Conservation (phyloP, 768 basidiomycete species). For the Tylopilus rubrobrunneus region DNA sequence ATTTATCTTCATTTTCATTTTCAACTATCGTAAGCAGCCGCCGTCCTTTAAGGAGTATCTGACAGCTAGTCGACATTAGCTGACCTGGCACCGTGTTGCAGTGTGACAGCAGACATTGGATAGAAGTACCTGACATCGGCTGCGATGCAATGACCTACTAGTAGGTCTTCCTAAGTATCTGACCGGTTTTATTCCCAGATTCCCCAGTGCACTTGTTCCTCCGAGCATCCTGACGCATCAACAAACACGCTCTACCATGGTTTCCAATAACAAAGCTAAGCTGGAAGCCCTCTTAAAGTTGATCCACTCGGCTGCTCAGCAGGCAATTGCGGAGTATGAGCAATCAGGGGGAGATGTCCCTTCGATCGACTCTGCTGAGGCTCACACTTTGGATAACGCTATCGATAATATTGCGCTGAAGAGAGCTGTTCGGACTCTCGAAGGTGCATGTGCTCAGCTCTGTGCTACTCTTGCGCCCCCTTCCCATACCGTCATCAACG, state of each 20-base stretch:
- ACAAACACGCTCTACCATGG: neutral
- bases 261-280: slow-evolving; percentile 22
- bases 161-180: too few relatives aligned
- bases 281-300: slow-evolving; percentile 28
- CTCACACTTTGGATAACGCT: slow-evolving; percentile 34
- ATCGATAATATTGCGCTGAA: slow-evolving; percentile 22
- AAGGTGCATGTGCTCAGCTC: slow-evolving; percentile 36
- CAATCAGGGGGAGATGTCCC: slow-evolving; percentile 25
- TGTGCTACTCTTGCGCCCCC: slow-evolving; percentile 34
- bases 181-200: too few relatives aligned
- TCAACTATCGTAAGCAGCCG: too few relatives aligned
- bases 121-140: too few relatives aligned
- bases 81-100: too few relatives aligned
- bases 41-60: too few relatives aligned
- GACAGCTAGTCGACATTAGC: too few relatives aligned
- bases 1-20: too few relatives aligned
- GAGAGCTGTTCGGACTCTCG: slow-evolving; percentile 25
- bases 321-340: slow-evolving; percentile 34
- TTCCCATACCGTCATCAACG: slow-evolving; percentile 31
- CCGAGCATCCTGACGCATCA: too few relatives aligned
- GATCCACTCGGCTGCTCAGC: slow-evolving; percentile 29
- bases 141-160: too few relatives aligned
- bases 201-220: too few relatives aligned
- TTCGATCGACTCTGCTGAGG: slow-evolving; percentile 31
- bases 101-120: too few relatives aligned